Conservation (phyloP, 495 filamentous ascomycete species). For the Mytilinidion resinicola region DNA sequence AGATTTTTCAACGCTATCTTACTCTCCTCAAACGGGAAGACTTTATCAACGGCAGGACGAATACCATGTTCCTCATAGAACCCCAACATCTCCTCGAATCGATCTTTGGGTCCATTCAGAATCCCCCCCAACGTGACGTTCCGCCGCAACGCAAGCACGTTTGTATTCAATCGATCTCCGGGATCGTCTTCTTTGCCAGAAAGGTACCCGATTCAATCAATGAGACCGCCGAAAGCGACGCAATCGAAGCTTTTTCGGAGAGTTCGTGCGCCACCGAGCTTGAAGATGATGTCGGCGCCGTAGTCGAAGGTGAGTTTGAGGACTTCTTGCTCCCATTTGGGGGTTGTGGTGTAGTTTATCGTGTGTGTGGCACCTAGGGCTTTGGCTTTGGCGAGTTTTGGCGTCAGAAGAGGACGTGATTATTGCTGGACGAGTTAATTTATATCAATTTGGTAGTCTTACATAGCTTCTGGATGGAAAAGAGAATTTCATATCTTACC, state of each 20-base stretch:
- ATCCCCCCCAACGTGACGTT: constrained; percentile 24
- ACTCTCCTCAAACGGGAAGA: constrained; percentile 33
- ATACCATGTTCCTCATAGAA: constrained; percentile 33
- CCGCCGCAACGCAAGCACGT: constrained; percentile 36
- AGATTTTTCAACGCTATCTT: constrained; percentile 44
- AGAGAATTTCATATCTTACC: too few relatives aligned
- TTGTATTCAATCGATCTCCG: constrained; percentile 37
- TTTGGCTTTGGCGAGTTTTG: constrained; percentile 40
- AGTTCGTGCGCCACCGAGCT: constrained; percentile 46
- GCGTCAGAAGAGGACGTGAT: constrained; percentile 44
- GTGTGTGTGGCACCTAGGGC: constrained; percentile 39
- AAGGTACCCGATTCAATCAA: constrained; percentile 43
- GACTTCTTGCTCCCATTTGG: constrained; percentile 42
- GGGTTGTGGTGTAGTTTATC: constrained; percentile 43
- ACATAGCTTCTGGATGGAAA: too few relatives aligned
- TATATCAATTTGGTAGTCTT: too few relatives aligned
- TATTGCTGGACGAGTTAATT: constrained; percentile 29
- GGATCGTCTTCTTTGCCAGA: constrained; percentile 42
- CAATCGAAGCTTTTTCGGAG: constrained; percentile 39
- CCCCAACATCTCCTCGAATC: constrained; percentile 29
- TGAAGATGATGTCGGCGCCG: constrained; percentile 46
- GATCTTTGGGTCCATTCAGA: constrained; percentile 22
- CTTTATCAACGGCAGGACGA: constrained; percentile 30
- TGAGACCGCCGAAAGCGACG: constrained; percentile 41
- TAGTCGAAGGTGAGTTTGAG: constrained; percentile 34